These are phyloP conservation scores for Yamadazyma atlantica DNA, from an alignment of 1,139 yeast species.

Conservation along the genomic window DNA sequence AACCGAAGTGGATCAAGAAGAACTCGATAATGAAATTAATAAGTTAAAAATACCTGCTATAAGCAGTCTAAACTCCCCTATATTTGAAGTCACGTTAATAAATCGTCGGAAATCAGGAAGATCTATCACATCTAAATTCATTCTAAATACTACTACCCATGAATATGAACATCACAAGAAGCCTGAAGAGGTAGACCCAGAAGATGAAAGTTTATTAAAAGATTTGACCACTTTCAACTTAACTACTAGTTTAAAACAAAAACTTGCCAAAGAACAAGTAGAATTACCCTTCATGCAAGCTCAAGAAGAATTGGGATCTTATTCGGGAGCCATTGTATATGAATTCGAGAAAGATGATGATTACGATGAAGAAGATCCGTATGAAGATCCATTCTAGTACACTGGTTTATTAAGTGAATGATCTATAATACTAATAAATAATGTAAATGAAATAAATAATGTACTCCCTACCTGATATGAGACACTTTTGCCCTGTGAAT, in stretches of 20 bases:
- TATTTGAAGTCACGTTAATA: conserved; percentile 51
- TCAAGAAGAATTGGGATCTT: conserved; percentile 70
- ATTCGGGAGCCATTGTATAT: conserved; percentile 86
- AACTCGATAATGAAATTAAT: conserved; percentile 40
- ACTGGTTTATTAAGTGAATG: background rate
- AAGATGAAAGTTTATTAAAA: conserved; percentile 51
- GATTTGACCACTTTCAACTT: conserved; percentile 86
- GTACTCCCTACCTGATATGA: background rate
- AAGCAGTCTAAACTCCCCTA: conserved; percentile 42
- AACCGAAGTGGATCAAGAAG: conserved; percentile 41
- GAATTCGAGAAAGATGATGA: conserved; percentile 85
- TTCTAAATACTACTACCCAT: conserved; percentile 53
- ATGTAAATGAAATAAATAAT: too few species aligned
- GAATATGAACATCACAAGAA: conserved; percentile 39
- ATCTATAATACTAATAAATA: conserved; percentile 1
- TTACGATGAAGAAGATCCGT: conserved; percentile 96
- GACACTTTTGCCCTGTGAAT: conserved; percentile 1
- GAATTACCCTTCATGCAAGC: conserved; percentile 89
- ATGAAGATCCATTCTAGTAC: conserved; percentile 82
- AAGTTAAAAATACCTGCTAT: conserved; percentile 48
- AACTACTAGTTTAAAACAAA: conserved; percentile 72
- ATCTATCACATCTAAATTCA: conserved; percentile 56
- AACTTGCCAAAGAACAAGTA: conserved; percentile 75
- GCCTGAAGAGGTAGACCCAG: conserved; percentile 26
- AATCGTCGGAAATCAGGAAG: conserved; percentile 86